phyloP scores from a whole-genome alignment of 2,329 filamentous ascomycete species.

The Lomentospora prolificans region DNA sequence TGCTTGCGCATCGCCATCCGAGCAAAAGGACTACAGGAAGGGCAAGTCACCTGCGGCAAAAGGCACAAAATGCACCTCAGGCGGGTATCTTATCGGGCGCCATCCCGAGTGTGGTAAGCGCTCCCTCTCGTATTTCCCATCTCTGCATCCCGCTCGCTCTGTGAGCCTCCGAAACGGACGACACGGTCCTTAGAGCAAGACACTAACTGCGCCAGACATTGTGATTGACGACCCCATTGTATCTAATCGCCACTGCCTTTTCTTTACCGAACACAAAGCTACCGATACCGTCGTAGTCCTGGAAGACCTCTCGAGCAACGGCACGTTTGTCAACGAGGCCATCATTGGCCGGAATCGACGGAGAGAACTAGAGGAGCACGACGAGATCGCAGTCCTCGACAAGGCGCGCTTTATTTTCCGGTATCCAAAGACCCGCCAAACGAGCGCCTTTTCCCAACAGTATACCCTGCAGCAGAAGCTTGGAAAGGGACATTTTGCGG shows the following conservation, averaged over 20 bases:
- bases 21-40: slow-evolving; percentile 1
- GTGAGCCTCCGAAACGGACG: too few relatives aligned
- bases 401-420: slow-evolving; percentile 84
- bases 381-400: slow-evolving; percentile 81
- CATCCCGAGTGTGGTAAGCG: slow-evolving; percentile 84
- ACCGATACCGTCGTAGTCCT: slow-evolving; percentile 60
- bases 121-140: background rate
- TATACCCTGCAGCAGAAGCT: slow-evolving; percentile 78
- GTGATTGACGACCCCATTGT: slow-evolving; percentile 68
- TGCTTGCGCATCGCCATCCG: slow-evolving; percentile 43
- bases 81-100: slow-evolving; percentile 83
- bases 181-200: too few relatives aligned
- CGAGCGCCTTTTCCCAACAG: slow-evolving; percentile 74
- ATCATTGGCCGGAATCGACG: slow-evolving; percentile 87
- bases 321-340: slow-evolving; percentile 90
- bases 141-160: background rate
- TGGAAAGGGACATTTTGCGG: slow-evolving; percentile 91
- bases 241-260: slow-evolving; percentile 73
- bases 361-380: slow-evolving; percentile 76
- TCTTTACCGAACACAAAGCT: slow-evolving; percentile 53
- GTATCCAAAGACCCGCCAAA: slow-evolving; percentile 67
- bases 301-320: slow-evolving; percentile 91
- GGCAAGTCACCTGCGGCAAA: background rate
- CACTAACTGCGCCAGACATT: slow-evolving; percentile 38
- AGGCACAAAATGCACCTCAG: slow-evolving; percentile 43